Evolutionary conservation across 306 rosid genomes (phyloP), one percentile per base, ranked within the genome.

Genomic region (Prunus davidiana): DNA sequence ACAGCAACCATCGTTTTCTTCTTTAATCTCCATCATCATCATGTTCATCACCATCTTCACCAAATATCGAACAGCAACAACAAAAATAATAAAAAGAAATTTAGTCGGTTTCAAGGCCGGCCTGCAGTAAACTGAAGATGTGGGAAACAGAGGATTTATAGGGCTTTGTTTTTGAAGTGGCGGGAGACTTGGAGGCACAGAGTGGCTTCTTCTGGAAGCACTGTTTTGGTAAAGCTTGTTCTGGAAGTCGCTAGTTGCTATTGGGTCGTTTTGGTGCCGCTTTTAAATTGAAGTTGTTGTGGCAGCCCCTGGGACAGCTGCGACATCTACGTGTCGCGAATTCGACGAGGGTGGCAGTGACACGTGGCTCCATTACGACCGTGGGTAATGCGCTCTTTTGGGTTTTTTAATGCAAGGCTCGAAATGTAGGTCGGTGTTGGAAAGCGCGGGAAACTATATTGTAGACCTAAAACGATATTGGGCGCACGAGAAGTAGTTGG

Each of bases 1-100:
- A 0, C 89, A 66, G 68, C 85, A 90, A 0, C 92, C 68, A 61
- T 61, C 19, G 14, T 13, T 32, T 5, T 57, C 70, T 27, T 62
- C 65, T 15, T 19, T 62, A 8, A 46, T 73, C 12, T 34, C 84
- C 32, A 25, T 64, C 15, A n/a, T 64, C 15, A 25, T 56, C 45
- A 24, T 62, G 20, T 20, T 22, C 76, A 51, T 9, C 46, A 43
- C 69, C 20, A 34, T 28, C 7, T 34, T 51, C 12, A 3, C 49
- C 12, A 10, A 38, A 38, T 38, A 9, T 38, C 43, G 0, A 38
- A 38, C 43, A 38, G 9, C 43, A 38, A 38, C 43, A 38, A 38
- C 43, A 38, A 6, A 6, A 6, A 7, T 6, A 38, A 38, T 7
- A 1, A 7, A 38, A 38, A 38, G 43, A 38, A 38, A 7, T 38